phyloP scores from a whole-genome alignment of 2,329 filamentous ascomycete species.

The Didymella keratinophila region DNA sequence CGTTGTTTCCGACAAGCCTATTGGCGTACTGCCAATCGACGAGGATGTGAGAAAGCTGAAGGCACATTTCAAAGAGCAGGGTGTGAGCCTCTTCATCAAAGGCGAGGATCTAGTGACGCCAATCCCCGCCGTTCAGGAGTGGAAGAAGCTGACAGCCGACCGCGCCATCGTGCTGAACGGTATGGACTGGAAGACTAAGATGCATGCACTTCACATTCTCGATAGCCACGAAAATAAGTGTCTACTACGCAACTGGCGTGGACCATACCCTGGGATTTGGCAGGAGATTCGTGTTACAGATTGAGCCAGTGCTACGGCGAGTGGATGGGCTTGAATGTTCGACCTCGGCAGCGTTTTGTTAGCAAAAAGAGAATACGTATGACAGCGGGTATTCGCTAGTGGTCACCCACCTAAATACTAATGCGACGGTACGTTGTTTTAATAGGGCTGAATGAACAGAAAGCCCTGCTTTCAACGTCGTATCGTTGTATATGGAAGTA shows the following conservation, averaged over 20 bases:
- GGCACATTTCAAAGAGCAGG: background rate
- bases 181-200: background rate
- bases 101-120: background rate
- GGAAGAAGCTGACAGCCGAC: background rate
- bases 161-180: background rate
- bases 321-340: no score
- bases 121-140: background rate
- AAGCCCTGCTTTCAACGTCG: background rate
- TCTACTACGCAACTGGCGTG: background rate
- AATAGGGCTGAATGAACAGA: background rate
- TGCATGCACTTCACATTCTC: background rate
- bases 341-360: no score
- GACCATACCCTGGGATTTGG: background rate
- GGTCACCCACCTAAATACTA: background rate
- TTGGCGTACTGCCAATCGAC: background rate
- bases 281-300: no score
- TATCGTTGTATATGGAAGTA: no score
- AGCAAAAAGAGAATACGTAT: background rate
- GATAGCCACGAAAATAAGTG: background rate
- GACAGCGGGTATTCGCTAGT: background rate
- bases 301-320: no score
- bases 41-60: background rate
- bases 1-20: background rate
- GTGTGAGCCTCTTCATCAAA: background rate
- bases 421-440: background rate